These are phyloP conservation scores for Cenococcum geophilum DNA, from an alignment of 495 filamentous ascomycete genomes.

Conservation along the genomic window DNA sequence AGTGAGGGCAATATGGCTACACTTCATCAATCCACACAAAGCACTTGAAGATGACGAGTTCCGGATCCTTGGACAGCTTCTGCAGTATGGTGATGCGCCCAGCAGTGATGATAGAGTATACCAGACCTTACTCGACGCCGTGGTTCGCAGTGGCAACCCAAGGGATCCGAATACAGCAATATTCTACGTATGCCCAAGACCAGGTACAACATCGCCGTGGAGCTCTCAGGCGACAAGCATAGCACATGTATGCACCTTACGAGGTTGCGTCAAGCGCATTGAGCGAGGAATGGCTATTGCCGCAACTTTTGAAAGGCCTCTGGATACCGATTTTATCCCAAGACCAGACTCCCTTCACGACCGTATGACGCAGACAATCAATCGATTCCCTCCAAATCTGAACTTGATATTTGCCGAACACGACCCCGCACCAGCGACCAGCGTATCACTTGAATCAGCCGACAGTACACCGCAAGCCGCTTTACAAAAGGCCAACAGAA, in stretches of 20 bases:
- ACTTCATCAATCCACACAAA: conserved; percentile 48
- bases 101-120: conserved; percentile 37
- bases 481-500: conserved; percentile 74
- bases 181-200: conserved; percentile 70
- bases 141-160: conserved; percentile 37
- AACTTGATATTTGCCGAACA: conserved; percentile 73
- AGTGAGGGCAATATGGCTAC: conserved; percentile 58
- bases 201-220: conserved; percentile 89
- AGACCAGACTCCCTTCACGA: conserved; percentile 74
- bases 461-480: conserved; percentile 58
- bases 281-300: conserved; percentile 75
- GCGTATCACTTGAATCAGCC: conserved; percentile 61
- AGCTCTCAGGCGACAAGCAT: conserved; percentile 93
- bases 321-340: conserved; percentile 46
- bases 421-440: conserved; percentile 60
- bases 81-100: conserved; percentile 55
- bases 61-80: conserved; percentile 52
- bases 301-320: conserved; percentile 52
- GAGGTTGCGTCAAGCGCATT: conserved; percentile 66
- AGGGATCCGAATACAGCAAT: conserved; percentile 40
- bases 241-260: conserved; percentile 81
- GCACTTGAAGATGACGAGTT: conserved; percentile 38
- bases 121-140: conserved; percentile 34
- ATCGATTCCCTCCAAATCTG: conserved; percentile 58
- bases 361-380: conserved; percentile 84